phyloP scores from a whole-genome alignment of 192 early-diverging fungal genomes.

The Gryganskiella cystojenkinii region DNA sequence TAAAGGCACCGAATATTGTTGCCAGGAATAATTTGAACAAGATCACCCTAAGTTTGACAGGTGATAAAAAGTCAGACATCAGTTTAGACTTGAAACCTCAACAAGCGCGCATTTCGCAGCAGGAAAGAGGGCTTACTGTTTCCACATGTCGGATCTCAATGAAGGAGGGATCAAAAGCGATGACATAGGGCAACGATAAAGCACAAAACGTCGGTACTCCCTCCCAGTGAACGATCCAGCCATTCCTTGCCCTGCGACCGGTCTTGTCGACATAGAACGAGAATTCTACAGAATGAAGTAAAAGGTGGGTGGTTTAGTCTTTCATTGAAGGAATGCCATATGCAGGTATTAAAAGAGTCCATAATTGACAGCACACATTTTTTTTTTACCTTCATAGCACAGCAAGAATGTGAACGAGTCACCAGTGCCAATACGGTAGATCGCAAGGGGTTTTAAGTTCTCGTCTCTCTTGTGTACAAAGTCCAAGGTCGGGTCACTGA shows the following conservation, averaged over 20 bases:
- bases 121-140: constrained; percentile 54
- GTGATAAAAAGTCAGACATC: neutral
- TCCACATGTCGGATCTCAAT: constrained; percentile 91
- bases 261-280: constrained; percentile 93
- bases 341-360: neutral
- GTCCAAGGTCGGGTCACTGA: constrained; percentile 78
- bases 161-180: constrained; percentile 91
- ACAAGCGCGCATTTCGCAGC: too few relatives aligned
- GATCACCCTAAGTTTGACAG: constrained; percentile 51
- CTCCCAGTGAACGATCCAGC: constrained; percentile 90
- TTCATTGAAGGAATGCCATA: too few relatives aligned
- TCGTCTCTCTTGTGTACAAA: constrained; percentile 83
- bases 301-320: neutral
- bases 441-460: constrained; percentile 79
- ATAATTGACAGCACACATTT: too few relatives aligned
- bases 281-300: constrained; percentile 69
- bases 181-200: constrained; percentile 82
- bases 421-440: constrained; percentile 82
- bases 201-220: constrained; percentile 89
- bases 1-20: constrained; percentile 69
- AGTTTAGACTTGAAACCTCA: too few relatives aligned
- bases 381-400: constrained; percentile 92
- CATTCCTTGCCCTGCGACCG: constrained; percentile 76
- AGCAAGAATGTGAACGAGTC: constrained; percentile 75
- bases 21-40: constrained; percentile 65